Percentiles rank a stretch among this genome's conserved stretches.
phyloP scores from a whole-genome alignment of 2,329 filamentous ascomycete species.

The Camillea tinctor region DNA sequence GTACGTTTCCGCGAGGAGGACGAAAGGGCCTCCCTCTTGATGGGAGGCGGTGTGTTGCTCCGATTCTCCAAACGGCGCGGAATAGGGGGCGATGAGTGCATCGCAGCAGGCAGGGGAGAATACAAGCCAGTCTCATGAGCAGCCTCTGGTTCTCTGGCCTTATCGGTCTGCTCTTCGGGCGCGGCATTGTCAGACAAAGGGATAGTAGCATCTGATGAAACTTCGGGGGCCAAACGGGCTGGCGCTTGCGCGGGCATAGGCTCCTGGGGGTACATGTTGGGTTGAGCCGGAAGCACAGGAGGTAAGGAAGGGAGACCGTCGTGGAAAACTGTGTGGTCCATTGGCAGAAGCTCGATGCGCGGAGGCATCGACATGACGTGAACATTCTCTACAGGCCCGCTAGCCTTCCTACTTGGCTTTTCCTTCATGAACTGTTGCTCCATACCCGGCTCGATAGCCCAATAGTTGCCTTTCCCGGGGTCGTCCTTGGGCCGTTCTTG shows the following conservation, averaged over 20 bases:
- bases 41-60: constrained; percentile 75
- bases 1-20: constrained; percentile 66
- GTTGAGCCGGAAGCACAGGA: constrained; percentile 33
- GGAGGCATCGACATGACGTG: constrained; percentile 52
- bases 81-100: constrained; percentile 90
- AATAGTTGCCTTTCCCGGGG: constrained; percentile 96
- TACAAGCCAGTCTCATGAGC: constrained; percentile 54
- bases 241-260: constrained; percentile 40
- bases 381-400: constrained; percentile 55
- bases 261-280: constrained; percentile 33
- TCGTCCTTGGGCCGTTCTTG: constrained; percentile 95
- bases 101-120: constrained; percentile 67
- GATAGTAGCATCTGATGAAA: constrained; percentile 77
- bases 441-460: constrained; percentile 87
- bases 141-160: constrained; percentile 39
- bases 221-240: constrained; percentile 46
- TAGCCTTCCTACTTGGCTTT: constrained; percentile 65
- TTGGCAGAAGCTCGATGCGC: constrained; percentile 50
- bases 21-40: constrained; percentile 57
- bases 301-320: constrained; percentile 50
- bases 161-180: constrained; percentile 51
- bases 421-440: constrained; percentile 89
- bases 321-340: constrained; percentile 34
- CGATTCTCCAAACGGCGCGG: constrained; percentile 56
- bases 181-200: constrained; percentile 66